Percentiles rank a stretch among this genome's conserved stretches.
phyloP scores from a whole-genome alignment of 805 yeast genomes.

The Scheffersomyces amazonensis region DNA sequence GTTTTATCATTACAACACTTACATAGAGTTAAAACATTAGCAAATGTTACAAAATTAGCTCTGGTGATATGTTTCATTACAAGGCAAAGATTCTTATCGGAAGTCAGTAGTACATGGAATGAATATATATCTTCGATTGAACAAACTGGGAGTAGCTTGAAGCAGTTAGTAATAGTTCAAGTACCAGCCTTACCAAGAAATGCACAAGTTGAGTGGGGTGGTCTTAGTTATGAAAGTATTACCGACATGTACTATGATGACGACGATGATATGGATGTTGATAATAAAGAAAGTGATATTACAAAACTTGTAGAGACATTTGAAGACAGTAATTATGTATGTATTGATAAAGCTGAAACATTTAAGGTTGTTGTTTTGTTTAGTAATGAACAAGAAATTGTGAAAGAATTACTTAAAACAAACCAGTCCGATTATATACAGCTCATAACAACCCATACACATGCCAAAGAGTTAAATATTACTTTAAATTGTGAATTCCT shows the following conservation, averaged over 20 bases:
- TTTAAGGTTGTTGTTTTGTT: conserved; percentile 10
- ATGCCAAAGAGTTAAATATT: not conserved
- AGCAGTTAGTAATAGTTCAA: conserved; percentile 48
- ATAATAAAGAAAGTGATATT: conserved; percentile 1
- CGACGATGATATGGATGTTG: conserved; percentile 34
- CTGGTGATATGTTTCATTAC: conserved; percentile 57
- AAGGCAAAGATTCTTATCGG: conserved; percentile 18
- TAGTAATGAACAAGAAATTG: conserved; percentile 9
- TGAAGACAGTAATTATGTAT: conserved; percentile 10
- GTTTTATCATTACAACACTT: conserved; percentile 74
- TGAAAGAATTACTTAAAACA: conserved; percentile 7
- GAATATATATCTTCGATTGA: conserved; percentile 26
- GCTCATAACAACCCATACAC: conserved; percentile 5
- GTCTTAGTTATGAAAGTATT: conserved; percentile 45
- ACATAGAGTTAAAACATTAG: conserved; percentile 55
- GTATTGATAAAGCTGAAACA: conserved; percentile 6
- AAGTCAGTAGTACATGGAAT: conserved; percentile 44
- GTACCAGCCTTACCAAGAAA: conserved; percentile 59
- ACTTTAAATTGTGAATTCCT: conserved; percentile 9
- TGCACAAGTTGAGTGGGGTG: conserved; percentile 77
- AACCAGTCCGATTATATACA: conserved; percentile 7
- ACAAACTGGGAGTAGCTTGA: conserved; percentile 13
- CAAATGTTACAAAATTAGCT: conserved; percentile 44
- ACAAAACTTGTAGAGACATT: conserved; percentile 2
- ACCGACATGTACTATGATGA: conserved; percentile 37